These are phyloP conservation scores for Wickerhamiella cacticola DNA, from an alignment of 805 yeast genomes.

Conservation along the genomic window DNA sequence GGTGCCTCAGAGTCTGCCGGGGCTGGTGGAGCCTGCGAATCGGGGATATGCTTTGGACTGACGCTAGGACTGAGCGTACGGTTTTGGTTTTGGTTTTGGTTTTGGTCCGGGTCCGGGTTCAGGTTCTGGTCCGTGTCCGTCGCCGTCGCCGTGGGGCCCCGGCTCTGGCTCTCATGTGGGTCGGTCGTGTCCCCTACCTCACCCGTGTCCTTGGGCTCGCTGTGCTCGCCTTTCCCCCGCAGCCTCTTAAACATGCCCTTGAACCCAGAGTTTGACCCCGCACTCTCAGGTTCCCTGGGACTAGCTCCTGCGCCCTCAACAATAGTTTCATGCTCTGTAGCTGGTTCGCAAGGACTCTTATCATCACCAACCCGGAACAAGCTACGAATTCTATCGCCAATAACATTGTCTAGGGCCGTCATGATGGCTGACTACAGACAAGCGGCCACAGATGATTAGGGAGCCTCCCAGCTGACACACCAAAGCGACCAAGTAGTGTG, in stretches of 20 bases:
- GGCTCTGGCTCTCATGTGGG: too few relatives aligned
- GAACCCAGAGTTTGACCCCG: conserved; percentile 1
- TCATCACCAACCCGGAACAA: conserved; percentile 7
- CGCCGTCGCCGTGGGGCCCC: too few relatives aligned
- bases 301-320: neutral
- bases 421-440: neutral
- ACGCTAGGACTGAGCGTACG: neutral
- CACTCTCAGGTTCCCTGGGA: neutral
- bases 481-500: too few relatives aligned
- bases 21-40: too few relatives aligned
- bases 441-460: neutral
- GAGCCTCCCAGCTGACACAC: too few relatives aligned
- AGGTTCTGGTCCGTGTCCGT: too few relatives aligned
- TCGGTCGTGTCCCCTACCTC: too few relatives aligned
- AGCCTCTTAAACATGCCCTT: conserved; percentile 9
- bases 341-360: neutral
- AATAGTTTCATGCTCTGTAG: too few relatives aligned
- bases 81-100: neutral
- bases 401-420: conserved; percentile 2
- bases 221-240: conserved; percentile 10
- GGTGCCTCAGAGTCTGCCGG: too few relatives aligned
- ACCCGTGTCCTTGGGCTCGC: neutral
- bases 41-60: conserved; percentile 2
- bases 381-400: conserved; percentile 7
- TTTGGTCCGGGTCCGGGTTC: too few relatives aligned